Evolutionary conservation across 75 land plant species (phyloP).

Genomic region (Pseudotsuga menziesii): DNA sequence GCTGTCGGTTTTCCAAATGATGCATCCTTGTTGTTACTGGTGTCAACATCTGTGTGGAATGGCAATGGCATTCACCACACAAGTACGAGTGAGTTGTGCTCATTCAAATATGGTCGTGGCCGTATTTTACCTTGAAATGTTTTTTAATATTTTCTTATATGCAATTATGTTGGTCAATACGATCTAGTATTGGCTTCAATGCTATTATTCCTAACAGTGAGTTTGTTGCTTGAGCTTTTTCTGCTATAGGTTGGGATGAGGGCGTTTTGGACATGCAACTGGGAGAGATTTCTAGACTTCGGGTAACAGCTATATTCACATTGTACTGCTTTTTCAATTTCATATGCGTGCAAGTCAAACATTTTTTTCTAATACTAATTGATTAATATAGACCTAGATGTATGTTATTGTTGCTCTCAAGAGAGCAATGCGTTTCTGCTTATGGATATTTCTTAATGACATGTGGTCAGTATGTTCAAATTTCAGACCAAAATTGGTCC

Average conservation of each 20-base stretch:
- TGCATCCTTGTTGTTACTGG: not conserved
- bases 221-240: not conserved
- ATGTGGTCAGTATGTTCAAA: not conserved
- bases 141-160: not conserved
- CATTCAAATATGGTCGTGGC: not conserved
- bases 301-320: slow-evolving; percentile 13
- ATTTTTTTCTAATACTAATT: not conserved
- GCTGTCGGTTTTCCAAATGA: not conserved
- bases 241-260: slow-evolving; percentile 86
- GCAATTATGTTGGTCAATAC: not conserved
- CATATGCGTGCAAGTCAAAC: slow-evolving; percentile 4
- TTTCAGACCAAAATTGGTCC: not conserved
- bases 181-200: not conserved
- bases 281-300: slow-evolving; percentile 59
- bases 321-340: slow-evolving; percentile 11
- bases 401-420: not conserved
- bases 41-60: not conserved
- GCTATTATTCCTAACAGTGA: not conserved
- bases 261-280: slow-evolving; percentile 90
- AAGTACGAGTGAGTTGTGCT: not conserved
- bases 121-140: not conserved
- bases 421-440: not conserved
- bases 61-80: not conserved
- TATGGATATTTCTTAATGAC: not conserved
- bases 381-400: not conserved